A percentile compares a stretch with the other conserved stretches of the same genome.
These are phyloP conservation scores for Nannizzia gypsea DNA, from an alignment of 2,329 filamentous ascomycete genomes.

Conservation along the genomic window DNA sequence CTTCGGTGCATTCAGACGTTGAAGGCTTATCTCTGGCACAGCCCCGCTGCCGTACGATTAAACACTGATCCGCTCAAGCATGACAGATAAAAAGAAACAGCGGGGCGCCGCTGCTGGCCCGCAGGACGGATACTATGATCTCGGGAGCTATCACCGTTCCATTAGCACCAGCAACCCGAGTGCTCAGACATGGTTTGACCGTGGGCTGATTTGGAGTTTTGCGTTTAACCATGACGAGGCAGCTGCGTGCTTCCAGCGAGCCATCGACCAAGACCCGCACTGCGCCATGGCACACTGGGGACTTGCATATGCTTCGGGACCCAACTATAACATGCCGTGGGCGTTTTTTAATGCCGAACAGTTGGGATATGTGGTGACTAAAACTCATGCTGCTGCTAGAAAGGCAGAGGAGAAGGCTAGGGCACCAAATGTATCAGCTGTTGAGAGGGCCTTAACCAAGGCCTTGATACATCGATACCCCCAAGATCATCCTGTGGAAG, in stretches of 20 bases:
- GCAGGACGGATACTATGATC: conserved; percentile 33
- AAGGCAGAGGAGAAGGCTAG: conserved; percentile 34
- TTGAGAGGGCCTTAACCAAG: conserved; percentile 52
- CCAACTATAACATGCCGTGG: conserved; percentile 69
- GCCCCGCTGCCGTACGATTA: not conserved
- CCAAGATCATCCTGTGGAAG: conserved; percentile 35
- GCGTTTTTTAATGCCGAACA: conserved; percentile 52
- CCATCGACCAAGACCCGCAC: conserved; percentile 26
- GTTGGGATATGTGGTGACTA: conserved; percentile 38
- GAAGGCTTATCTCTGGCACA: too few relatives aligned
- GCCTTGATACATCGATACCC: conserved; percentile 55
- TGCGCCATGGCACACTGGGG: conserved; percentile 39
- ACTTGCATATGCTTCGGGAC: conserved; percentile 51
- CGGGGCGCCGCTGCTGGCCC: not conserved
- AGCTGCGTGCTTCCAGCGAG: conserved; percentile 36
- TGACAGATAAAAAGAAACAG: not conserved
- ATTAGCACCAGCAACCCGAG: conserved; percentile 43
- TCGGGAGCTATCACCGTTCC: conserved; percentile 47
- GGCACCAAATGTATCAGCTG: conserved; percentile 22
- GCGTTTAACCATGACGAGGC: conserved; percentile 68
- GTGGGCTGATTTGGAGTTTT: conserved; percentile 62
- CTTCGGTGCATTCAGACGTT: not conserved
- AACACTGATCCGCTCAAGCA: not conserved
- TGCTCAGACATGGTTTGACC: conserved; percentile 57
- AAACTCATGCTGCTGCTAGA: conserved; percentile 36